These are phyloP conservation scores for Physcomitrium patens DNA, from an alignment of 225 moss, liverwort and hornwort genomes.

Conservation along the genomic window DNA sequence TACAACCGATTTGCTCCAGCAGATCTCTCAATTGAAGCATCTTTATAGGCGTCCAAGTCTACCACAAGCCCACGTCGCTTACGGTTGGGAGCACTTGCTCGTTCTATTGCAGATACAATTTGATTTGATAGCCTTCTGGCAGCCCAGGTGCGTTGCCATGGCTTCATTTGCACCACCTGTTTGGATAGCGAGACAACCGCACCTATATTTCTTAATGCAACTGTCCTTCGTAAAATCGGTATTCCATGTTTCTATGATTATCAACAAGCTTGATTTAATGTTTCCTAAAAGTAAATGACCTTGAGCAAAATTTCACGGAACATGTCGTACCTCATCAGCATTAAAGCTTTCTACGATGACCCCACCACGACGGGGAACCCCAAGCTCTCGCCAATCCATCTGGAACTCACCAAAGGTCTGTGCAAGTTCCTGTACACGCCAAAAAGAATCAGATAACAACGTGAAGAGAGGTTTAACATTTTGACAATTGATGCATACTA, in stretches of 20 bases:
- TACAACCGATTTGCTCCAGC: constrained; percentile 26
- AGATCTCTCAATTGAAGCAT: constrained; percentile 33
- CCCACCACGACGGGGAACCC: constrained; percentile 91
- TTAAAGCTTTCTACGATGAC: constrained; percentile 89
- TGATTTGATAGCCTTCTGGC: constrained; percentile 81
- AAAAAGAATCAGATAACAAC: constrained; percentile 19
- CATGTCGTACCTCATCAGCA: constrained; percentile 77
- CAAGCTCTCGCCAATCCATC: constrained; percentile 96
- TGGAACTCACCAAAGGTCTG: constrained; percentile 83
- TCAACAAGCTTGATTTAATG: neutral
- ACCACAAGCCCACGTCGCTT: constrained; percentile 67
- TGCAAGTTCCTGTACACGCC: constrained; percentile 77
- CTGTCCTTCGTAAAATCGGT: neutral
- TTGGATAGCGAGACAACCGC: constrained; percentile 28
- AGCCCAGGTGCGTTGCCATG: constrained; percentile 98
- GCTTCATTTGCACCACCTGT: constrained; percentile 93
- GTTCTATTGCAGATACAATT: constrained; percentile 80
- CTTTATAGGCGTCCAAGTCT: constrained; percentile 52
- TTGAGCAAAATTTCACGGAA: constrained; percentile 1
- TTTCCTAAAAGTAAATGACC: neutral
- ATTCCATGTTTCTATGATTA: constrained; percentile 3
- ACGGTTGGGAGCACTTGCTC: constrained; percentile 80
- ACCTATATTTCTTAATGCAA: neutral
- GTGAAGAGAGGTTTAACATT: constrained; percentile 7
- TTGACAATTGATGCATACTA: constrained; percentile 7